Base-by-base conservation (phyloP, 1,139 yeast genomes). In the Geotrichum reessii region DNA sequence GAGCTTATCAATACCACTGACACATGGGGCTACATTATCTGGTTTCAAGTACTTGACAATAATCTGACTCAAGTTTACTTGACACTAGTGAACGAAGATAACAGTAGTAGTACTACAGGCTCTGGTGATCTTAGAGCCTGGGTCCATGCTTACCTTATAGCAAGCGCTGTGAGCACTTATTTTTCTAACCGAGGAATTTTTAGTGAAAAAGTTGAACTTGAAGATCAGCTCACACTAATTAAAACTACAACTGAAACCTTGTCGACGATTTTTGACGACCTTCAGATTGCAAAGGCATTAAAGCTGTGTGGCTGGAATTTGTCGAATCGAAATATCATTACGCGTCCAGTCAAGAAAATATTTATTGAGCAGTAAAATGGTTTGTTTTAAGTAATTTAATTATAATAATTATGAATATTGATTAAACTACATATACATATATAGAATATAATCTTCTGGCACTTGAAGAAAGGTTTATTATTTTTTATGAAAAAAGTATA, bases 121-220 rank as follows among this genome's bases (percentile, higher is more conserved):
- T 51, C 63, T 44, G 61, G 63, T 11, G 71, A 66, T 31, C 49
- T 70, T 27, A 64, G 65, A 25, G 72, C 72, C 3, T 71, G 74
- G 74, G 69, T 63, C 17, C 74, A 71, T 57, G 73, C 74, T 9
- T 62, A 69, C 49, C 57, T 69, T 25, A 57, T 72, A 4, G 70
- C 71, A 3, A 61, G 62, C 17, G 50, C 47, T 11, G 24, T 57
- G 31, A 27, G 28, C 14, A 14, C 42, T 9, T 25, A 47, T 31
- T 14, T 33, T 3, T 22, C 33, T 5, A 37, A n/a, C 5, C 24
- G 51, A 19, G 22, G 40, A 7, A 24, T 27, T 19, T n/a, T 31
- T 19, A 37, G 19, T 5, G 50, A 52, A 6, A 52, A 46, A 40
- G 17, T 21, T n/a, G 54, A 46, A 1, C 31, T 53, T 22, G 25